A percentile compares a stretch with the other conserved stretches of the same genome.
Conservation (phyloP, 805 yeast species). For the Lipomyces mesembrius region DNA sequence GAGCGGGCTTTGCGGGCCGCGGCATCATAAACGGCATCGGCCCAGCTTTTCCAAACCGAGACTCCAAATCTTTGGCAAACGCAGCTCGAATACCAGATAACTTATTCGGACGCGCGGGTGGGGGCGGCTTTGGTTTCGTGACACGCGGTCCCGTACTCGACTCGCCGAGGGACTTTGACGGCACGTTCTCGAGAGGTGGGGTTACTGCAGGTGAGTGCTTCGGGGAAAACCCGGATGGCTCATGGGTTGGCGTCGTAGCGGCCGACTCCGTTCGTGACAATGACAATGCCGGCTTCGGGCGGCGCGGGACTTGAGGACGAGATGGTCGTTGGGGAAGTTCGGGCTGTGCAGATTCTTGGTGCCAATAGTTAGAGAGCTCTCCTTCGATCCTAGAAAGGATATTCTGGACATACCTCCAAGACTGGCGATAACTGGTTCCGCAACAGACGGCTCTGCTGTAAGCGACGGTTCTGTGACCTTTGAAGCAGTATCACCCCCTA, state of each 20-base stretch:
- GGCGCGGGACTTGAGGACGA: slow-evolving; percentile 24
- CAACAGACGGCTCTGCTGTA: background rate
- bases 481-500: background rate
- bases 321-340: slow-evolving; percentile 21
- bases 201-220: background rate
- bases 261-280: background rate
- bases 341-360: slow-evolving; percentile 6
- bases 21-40: slow-evolving; percentile 58
- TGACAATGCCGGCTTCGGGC: slow-evolving; percentile 13
- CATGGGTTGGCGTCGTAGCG: background rate
- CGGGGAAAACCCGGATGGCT: background rate
- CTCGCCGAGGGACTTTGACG: background rate
- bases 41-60: slow-evolving; percentile 55
- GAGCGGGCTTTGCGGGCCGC: background rate
- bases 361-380: background rate
- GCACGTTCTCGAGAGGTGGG: background rate
- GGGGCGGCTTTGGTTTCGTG: slow-evolving; percentile 22
- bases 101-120: slow-evolving; percentile 38
- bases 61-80: slow-evolving; percentile 64
- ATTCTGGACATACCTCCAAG: background rate
- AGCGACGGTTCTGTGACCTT: background rate
- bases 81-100: slow-evolving; percentile 50
- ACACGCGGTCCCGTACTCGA: background rate
- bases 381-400: background rate
- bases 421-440: background rate